Evolutionary conservation across 164 flowering plant species (phyloP).

Genomic region (Stephania japonica): DNA sequence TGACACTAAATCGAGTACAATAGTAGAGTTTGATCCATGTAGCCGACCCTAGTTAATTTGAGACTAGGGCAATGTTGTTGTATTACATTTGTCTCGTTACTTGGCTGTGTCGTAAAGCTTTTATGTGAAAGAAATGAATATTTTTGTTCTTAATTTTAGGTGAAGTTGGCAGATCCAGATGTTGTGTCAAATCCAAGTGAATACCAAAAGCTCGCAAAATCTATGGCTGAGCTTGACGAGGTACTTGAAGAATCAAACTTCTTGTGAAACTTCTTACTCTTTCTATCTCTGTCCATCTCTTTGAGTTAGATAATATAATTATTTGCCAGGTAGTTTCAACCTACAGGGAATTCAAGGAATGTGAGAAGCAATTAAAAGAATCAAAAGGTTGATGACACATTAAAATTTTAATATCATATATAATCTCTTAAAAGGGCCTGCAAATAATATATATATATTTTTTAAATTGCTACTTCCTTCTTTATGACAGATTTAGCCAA

Average conservation of each 20-base stretch:
- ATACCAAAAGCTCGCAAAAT: slow-evolving; percentile 89
- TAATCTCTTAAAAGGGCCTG: not conserved
- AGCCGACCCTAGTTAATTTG: too few relatives aligned
- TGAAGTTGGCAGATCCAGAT: slow-evolving; percentile 94
- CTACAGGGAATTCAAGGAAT: slow-evolving; percentile 67
- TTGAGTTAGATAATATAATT: not conserved
- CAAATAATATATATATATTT: not conserved
- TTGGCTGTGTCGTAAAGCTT: not conserved
- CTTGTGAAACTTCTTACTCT: not conserved
- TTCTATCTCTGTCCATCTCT: not conserved
- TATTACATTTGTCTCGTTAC: not conserved
- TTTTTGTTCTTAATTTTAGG: slow-evolving; percentile 32
- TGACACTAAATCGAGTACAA: not conserved
- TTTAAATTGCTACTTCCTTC: slow-evolving; percentile 2
- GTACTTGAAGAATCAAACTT: slow-evolving; percentile 25
- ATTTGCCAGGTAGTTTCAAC: slow-evolving; percentile 58
- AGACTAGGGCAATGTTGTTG: too few relatives aligned
- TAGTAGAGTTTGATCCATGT: not conserved
- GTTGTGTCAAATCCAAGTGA: slow-evolving; percentile 79
- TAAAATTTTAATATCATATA: not conserved
- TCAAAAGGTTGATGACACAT: slow-evolving; percentile 54
- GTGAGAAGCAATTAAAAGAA: slow-evolving; percentile 83
- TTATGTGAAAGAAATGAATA: not conserved
- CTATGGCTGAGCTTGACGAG: slow-evolving; percentile 89
- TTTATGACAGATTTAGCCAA: slow-evolving; percentile 56